These are phyloP conservation scores for Petunia hybrid DNA, from an alignment of 305 asterid species.

Conservation along the genomic window DNA sequence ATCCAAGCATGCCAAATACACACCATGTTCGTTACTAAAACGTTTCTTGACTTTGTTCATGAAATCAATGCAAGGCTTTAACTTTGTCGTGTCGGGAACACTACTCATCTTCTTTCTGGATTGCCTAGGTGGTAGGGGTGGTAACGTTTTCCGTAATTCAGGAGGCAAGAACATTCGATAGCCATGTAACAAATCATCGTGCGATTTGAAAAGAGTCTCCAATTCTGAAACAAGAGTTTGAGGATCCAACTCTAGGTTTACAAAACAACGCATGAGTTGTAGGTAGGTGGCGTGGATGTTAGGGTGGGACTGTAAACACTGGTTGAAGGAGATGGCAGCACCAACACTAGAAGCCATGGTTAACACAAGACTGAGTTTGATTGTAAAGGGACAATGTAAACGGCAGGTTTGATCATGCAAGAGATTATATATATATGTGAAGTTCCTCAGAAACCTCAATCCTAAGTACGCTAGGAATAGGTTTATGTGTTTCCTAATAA, in stretches of 20 bases:
- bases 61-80: background rate
- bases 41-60: background rate
- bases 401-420: background rate
- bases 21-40: background rate
- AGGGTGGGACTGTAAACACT: background rate
- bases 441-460: too few relatives aligned
- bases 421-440: too few relatives aligned
- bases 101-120: background rate
- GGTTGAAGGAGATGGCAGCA: background rate
- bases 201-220: background rate
- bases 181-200: background rate
- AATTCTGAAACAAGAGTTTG: background rate
- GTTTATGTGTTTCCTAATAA: too few relatives aligned
- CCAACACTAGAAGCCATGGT: background rate
- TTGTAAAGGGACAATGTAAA: background rate
- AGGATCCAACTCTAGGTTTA: background rate
- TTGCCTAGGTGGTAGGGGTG: background rate
- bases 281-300: background rate
- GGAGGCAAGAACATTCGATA: background rate
- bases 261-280: background rate
- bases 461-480: too few relatives aligned
- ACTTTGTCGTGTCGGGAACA: background rate
- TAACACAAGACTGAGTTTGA: background rate
- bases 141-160: too few relatives aligned
- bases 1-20: background rate